phyloP scores from a whole-genome alignment of 768 basidiomycete species.

The Lactarius tabidus region DNA sequence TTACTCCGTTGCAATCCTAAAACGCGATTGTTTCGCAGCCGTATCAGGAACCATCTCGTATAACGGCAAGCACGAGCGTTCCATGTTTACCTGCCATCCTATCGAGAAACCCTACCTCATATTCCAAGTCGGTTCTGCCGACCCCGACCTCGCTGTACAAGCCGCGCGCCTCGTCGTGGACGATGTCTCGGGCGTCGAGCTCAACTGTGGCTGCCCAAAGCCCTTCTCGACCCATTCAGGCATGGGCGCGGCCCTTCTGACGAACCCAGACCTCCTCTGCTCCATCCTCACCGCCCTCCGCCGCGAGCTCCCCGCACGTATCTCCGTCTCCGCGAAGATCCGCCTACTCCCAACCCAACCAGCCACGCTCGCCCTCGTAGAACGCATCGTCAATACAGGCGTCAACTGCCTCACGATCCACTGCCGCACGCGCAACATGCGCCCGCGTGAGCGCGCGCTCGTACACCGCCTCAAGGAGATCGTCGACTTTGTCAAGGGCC shows the following conservation, averaged over 20 bases:
- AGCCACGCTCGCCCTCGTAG: constrained; percentile 86
- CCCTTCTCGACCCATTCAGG: constrained; percentile 91
- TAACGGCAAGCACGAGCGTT: constrained; percentile 66
- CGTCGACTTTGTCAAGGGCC: constrained; percentile 72
- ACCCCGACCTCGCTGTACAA: constrained; percentile 86
- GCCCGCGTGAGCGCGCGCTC: constrained; percentile 73
- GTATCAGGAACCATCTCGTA: constrained; percentile 84
- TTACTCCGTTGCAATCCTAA: background rate
- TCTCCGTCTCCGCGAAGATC: constrained; percentile 94
- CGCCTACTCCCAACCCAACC: constrained; percentile 81
- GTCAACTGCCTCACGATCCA: constrained; percentile 90
- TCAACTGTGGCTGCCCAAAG: constrained; percentile 97
- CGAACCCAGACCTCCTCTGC: constrained; percentile 87
- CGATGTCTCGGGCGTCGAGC: constrained; percentile 91
- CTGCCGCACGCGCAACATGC: constrained; percentile 91
- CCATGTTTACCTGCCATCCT: constrained; percentile 91
- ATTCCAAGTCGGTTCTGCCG: constrained; percentile 91
- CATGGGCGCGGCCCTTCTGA: constrained; percentile 94
- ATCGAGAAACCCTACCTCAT: constrained; percentile 92
- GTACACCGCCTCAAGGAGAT: constrained; percentile 79
- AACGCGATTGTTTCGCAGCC: constrained; percentile 44
- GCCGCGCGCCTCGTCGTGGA: constrained; percentile 82
- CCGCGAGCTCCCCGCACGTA: constrained; percentile 62
- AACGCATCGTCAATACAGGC: constrained; percentile 82
- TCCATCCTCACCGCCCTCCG: constrained; percentile 81